phyloP scores from a whole-genome alignment of 23 red algal genomes.

The Gracilaria caudata region DNA sequence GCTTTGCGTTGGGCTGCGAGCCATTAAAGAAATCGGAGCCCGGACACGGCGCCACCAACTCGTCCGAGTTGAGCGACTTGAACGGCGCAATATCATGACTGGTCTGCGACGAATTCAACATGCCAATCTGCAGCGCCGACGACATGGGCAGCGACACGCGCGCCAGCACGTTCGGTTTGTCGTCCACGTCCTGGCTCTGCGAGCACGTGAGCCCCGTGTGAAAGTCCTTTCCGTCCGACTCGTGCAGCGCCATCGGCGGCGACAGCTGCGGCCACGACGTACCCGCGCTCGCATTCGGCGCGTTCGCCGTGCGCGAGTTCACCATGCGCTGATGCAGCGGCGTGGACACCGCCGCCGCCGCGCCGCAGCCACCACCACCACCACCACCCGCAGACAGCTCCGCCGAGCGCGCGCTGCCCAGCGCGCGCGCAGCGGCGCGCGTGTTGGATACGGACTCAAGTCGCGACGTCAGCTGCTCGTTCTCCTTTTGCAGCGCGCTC shows the following conservation, averaged over 20 bases:
- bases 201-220: conserved; percentile 41
- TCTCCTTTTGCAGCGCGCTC: neutral
- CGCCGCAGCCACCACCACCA: too few relatives aligned
- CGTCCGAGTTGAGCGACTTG: conserved; percentile 15
- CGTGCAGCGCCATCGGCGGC: neutral
- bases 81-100: neutral
- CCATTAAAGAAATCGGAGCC: conserved; percentile 14
- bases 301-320: neutral
- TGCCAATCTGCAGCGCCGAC: neutral
- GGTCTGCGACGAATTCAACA: conserved; percentile 18
- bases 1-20: neutral
- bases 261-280: neutral
- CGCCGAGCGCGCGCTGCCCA: too few relatives aligned
- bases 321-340: conserved; percentile 19
- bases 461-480: neutral
- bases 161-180: neutral
- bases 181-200: conserved; percentile 49
- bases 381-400: too few relatives aligned
- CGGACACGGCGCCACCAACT: neutral
- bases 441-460: neutral
- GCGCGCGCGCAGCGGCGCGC: neutral
- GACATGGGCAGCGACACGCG: conserved; percentile 1
- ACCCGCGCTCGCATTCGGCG: too few relatives aligned
- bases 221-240: conserved; percentile 33
- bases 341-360: too few relatives aligned